A percentile compares a stretch with the other conserved stretches of the same genome.
These are phyloP conservation scores for Penicillium turbatum DNA, from an alignment of 495 filamentous ascomycete genomes.

Conservation along the genomic window DNA sequence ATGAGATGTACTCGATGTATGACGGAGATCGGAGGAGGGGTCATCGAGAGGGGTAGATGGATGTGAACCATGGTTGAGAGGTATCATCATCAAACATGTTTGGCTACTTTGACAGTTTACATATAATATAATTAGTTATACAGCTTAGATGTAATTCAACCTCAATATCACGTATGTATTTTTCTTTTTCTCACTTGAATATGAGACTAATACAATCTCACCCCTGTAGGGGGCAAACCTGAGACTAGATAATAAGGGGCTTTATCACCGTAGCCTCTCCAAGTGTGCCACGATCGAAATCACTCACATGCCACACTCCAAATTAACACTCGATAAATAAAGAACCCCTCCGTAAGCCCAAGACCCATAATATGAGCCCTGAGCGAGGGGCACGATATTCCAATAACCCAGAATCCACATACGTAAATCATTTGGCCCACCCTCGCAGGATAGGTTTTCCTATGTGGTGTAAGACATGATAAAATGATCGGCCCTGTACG, in stretches of 20 bases:
- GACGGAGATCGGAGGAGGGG: not conserved
- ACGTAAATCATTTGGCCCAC: not conserved
- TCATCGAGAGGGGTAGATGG: constrained; percentile 1
- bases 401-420: not conserved
- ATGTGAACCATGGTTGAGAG: constrained; percentile 7
- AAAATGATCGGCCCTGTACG: constrained; percentile 5
- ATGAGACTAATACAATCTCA: not conserved
- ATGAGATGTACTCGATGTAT: not conserved
- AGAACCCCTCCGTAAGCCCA: not conserved
- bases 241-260: constrained; percentile 3
- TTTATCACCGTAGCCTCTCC: not conserved
- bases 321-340: constrained; percentile 2
- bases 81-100: not conserved
- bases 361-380: not conserved
- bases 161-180: not conserved
- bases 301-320: constrained; percentile 5
- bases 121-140: too few species aligned
- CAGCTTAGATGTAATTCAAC: too few species aligned
- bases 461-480: not conserved
- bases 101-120: too few species aligned
- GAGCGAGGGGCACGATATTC: constrained; percentile 5
- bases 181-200: not conserved
- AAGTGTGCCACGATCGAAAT: not conserved
- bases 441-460: not conserved
- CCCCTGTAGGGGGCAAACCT: not conserved